phyloP scores from a whole-genome alignment of 208 protist species.

The Trypanosoma avium region DNA sequence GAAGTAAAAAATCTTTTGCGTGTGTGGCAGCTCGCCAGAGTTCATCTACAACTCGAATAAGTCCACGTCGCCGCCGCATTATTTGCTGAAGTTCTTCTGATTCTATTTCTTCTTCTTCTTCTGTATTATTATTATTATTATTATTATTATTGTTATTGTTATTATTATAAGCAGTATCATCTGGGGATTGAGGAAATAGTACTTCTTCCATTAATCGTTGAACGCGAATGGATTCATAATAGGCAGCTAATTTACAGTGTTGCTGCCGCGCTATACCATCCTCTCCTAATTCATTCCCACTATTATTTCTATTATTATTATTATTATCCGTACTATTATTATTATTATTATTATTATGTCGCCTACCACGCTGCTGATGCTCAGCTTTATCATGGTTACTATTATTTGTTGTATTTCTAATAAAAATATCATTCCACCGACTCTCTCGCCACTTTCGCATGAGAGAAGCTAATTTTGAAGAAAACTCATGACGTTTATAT shows the following conservation, averaged over 20 bases:
- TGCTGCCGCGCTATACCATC: conserved; percentile 8
- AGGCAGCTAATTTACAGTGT: conserved; percentile 29
- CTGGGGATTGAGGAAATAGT: conserved; percentile 25
- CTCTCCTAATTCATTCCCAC: background rate
- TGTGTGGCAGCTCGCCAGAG: conserved; percentile 29
- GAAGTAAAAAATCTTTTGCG: conserved; percentile 47
- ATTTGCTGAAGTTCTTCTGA: background rate
- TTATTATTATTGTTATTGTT: too few species aligned
- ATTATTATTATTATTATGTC: too few species aligned
- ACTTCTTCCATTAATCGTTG: conserved; percentile 59
- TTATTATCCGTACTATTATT: background rate
- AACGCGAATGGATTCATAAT: conserved; percentile 67
- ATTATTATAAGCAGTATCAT: too few species aligned
- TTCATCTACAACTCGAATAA: conserved; percentile 55
- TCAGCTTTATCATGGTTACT: background rate
- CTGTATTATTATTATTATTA: too few species aligned
- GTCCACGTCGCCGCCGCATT: conserved; percentile 8
- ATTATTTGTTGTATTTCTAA: background rate
- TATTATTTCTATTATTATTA: background rate
- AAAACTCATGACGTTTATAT: conserved; percentile 4
- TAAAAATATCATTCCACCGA: conserved; percentile 10
- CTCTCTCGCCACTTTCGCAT: conserved; percentile 22
- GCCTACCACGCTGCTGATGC: too few species aligned
- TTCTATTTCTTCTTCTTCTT: background rate
- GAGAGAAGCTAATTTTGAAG: conserved; percentile 12